phyloP scores from a whole-genome alignment of 2,329 filamentous ascomycete species.

The Sporothrix brunneoviolacea region DNA sequence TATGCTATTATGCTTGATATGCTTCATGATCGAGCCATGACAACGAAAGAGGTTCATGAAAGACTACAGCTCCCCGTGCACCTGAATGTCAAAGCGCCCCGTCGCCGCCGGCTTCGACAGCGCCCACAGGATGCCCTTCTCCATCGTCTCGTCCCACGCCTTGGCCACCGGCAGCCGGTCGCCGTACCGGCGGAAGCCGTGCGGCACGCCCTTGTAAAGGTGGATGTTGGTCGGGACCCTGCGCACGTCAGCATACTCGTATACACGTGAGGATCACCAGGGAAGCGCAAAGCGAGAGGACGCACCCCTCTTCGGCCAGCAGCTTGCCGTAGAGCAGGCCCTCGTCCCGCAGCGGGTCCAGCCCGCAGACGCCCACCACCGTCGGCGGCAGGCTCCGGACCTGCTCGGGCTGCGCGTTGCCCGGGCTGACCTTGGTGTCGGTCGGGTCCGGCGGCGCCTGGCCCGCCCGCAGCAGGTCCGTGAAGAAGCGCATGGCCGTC shows the following conservation, averaged over 20 bases:
- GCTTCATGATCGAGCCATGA: too few relatives aligned
- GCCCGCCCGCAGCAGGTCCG: constrained; percentile 24
- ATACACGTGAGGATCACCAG: too few relatives aligned
- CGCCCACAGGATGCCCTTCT: constrained; percentile 27
- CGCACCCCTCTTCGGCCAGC: constrained; percentile 9
- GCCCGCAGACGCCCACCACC: constrained; percentile 12
- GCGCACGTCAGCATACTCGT: too few relatives aligned
- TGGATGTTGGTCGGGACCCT: constrained; percentile 25
- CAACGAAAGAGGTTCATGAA: too few relatives aligned
- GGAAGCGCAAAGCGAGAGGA: too few relatives aligned
- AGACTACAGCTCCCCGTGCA: constrained; percentile 4
- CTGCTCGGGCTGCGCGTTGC: constrained; percentile 25
- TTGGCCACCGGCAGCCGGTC: constrained; percentile 30
- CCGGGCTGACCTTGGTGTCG: constrained; percentile 35
- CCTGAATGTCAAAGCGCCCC: constrained; percentile 35
- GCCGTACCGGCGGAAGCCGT: constrained; percentile 19
- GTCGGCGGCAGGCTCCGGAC: constrained; percentile 27
- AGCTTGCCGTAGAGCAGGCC: constrained; percentile 15
- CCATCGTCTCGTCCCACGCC: constrained; percentile 42
- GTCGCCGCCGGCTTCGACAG: constrained; percentile 51
- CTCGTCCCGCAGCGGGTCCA: constrained; percentile 17
- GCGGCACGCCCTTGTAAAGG: constrained; percentile 17
- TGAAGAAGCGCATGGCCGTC: constrained; percentile 28
- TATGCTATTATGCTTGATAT: too few relatives aligned
- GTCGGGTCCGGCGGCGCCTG: constrained; percentile 14